Percentiles rank a stretch among this genome's conserved stretches.
phyloP scores from a whole-genome alignment of 2,329 filamentous ascomycete genomes.

The Verticillium nonalfalfae region DNA sequence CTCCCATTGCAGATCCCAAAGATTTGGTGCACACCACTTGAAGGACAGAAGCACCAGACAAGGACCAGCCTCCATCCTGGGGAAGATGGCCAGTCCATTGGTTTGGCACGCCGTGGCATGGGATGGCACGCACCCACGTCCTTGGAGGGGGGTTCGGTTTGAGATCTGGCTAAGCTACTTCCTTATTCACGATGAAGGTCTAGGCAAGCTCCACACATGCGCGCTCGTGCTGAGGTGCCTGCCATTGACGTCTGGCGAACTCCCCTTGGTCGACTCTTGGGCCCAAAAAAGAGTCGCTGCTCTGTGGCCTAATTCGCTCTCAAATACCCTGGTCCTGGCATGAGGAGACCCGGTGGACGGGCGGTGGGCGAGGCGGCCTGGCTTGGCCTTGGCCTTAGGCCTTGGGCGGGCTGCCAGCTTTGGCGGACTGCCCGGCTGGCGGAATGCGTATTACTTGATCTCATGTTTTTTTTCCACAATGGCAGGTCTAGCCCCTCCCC shows the following conservation, averaged over 20 bases:
- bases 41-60: background rate
- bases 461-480: background rate
- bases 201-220: background rate
- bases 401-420: too few species aligned
- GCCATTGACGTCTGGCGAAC: background rate
- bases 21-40: background rate
- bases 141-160: background rate
- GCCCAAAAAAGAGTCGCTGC: background rate
- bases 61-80: background rate
- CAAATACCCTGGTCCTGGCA: background rate
- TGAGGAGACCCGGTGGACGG: background rate
- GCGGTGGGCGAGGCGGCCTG: background rate
- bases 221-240: background rate
- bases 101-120: background rate
- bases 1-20: background rate
- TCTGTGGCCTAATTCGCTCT: background rate
- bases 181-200: background rate
- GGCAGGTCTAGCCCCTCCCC: background rate
- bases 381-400: background rate
- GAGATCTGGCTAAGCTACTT: background rate
- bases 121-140: background rate
- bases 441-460: background rate
- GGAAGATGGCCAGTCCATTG: background rate
- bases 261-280: background rate
- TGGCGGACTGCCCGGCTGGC: background rate